phyloP scores from a whole-genome alignment of 148 eudicot species.

The Dysphania ambrosioides region DNA sequence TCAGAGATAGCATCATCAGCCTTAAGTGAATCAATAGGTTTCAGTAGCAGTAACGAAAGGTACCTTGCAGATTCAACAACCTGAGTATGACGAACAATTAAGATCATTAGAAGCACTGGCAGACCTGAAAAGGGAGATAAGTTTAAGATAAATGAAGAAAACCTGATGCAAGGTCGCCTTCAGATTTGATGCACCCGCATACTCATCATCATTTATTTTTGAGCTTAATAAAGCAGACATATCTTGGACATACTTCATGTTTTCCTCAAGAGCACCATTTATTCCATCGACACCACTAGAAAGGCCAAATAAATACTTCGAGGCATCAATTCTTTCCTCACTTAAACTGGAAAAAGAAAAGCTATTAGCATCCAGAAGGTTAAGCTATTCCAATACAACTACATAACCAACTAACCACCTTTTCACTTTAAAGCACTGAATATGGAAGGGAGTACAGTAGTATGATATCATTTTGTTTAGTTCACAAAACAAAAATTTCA shows the following conservation, averaged over 20 bases:
- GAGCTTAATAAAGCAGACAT: constrained; percentile 49
- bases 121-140: neutral
- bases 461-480: neutral
- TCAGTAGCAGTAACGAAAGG: constrained; percentile 54
- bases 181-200: constrained; percentile 28
- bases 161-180: constrained; percentile 45
- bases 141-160: constrained; percentile 7
- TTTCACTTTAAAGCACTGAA: neutral
- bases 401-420: neutral
- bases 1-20: constrained; percentile 35
- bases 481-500: neutral
- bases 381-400: constrained; percentile 1
- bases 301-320: constrained; percentile 72
- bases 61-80: constrained; percentile 49
- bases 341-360: constrained; percentile 42
- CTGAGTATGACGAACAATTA: constrained; percentile 35
- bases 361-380: constrained; percentile 10
- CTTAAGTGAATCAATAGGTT: constrained; percentile 35
- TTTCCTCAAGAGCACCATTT: constrained; percentile 44
- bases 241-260: constrained; percentile 54
- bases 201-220: constrained; percentile 39
- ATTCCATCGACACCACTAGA: constrained; percentile 34
- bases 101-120: neutral
- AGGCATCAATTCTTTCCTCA: constrained; percentile 51
- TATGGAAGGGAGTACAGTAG: neutral